Conservation (phyloP, 1,139 yeast species). For the Geotrichum histeridarum region DNA sequence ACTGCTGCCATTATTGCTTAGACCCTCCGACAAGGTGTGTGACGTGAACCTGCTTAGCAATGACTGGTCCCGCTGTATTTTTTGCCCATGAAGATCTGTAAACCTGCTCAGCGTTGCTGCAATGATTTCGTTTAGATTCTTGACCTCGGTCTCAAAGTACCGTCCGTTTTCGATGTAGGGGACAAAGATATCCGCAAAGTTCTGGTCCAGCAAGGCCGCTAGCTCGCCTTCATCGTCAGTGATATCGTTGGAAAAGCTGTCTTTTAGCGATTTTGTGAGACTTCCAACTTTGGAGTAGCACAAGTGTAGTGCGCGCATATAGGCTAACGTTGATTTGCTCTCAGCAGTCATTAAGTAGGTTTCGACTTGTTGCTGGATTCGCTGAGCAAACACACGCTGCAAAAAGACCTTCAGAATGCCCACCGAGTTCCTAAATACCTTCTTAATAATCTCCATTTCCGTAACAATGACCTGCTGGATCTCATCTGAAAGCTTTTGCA, state of each 20-base stretch:
- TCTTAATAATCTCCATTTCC: slow-evolving; percentile 68
- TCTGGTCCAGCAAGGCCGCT: slow-evolving; percentile 60
- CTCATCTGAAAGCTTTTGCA: slow-evolving; percentile 41
- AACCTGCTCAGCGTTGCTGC: slow-evolving; percentile 35
- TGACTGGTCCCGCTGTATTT: slow-evolving; percentile 27
- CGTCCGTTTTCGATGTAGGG: slow-evolving; percentile 63
- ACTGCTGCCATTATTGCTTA: neutral
- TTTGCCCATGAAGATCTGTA: slow-evolving; percentile 27
- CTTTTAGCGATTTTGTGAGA: slow-evolving; percentile 62
- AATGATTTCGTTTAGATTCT: slow-evolving; percentile 60
- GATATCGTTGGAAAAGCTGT: slow-evolving; percentile 41
- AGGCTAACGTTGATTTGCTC: slow-evolving; percentile 63
- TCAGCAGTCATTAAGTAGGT: slow-evolving; percentile 60
- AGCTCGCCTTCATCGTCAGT: slow-evolving; percentile 47
- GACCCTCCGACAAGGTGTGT: slow-evolving; percentile 19
- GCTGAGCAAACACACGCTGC: slow-evolving; percentile 71
- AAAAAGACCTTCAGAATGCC: slow-evolving; percentile 66
- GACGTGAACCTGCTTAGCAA: slow-evolving; percentile 30
- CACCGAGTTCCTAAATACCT: slow-evolving; percentile 65
- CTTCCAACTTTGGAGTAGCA: slow-evolving; percentile 56
- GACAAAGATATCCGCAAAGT: slow-evolving; percentile 64
- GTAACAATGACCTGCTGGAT: slow-evolving; percentile 50
- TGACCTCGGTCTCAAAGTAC: slow-evolving; percentile 71
- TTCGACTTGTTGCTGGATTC: slow-evolving; percentile 60
- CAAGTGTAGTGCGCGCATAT: slow-evolving; percentile 68